These are phyloP conservation scores for Eucalyptus pauciflora DNA, from an alignment of 345 rosid genomes.

Conservation along the genomic window DNA sequence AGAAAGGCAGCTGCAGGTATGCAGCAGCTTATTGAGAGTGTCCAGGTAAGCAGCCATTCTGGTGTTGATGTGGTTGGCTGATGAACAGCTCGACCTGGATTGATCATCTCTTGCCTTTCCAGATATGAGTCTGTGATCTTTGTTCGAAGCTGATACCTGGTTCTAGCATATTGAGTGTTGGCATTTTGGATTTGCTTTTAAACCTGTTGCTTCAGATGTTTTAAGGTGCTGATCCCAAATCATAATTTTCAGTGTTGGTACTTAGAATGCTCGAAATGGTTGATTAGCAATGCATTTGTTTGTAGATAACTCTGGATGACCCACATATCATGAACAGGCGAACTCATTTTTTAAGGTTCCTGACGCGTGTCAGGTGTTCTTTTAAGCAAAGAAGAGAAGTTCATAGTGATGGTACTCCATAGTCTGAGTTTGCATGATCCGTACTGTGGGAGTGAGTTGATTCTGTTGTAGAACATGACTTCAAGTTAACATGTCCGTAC, in stretches of 20 bases:
- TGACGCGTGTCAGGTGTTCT: background rate
- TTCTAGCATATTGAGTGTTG: background rate
- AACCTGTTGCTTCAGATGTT: background rate
- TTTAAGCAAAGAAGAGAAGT: background rate
- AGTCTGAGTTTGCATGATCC: background rate
- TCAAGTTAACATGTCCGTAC: background rate
- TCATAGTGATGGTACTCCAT: background rate
- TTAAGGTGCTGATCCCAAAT: background rate
- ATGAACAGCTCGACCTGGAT: background rate
- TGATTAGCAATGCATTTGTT: background rate
- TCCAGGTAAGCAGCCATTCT: background rate
- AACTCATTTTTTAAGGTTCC: background rate
- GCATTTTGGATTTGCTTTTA: background rate
- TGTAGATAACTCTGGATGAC: background rate
- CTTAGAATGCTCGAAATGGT: background rate
- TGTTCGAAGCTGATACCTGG: background rate
- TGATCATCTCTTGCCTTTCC: background rate
- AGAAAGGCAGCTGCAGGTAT: background rate
- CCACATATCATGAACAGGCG: background rate
- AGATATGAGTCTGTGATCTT: background rate
- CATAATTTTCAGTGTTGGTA: background rate
- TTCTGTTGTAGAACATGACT: background rate
- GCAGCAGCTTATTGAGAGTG: background rate
- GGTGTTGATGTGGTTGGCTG: background rate
- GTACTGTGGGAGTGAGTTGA: background rate